Percentiles rank a stretch among this genome's conserved stretches.
These are phyloP conservation scores for Ganoderma multipileum DNA, from an alignment of 1,284 basidiomycete species.

Conservation along the genomic window DNA sequence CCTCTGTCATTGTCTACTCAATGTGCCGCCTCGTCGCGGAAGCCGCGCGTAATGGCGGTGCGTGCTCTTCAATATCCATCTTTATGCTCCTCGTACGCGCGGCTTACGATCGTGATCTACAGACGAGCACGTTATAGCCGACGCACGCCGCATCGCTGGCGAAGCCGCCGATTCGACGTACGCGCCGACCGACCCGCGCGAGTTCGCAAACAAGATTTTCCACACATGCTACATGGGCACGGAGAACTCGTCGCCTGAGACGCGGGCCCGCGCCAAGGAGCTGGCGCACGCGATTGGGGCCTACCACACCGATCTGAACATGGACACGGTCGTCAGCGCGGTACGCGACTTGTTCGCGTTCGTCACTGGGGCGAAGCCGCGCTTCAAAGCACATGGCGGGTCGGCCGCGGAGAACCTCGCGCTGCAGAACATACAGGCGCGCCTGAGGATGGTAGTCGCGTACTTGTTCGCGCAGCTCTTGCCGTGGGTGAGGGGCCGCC, in stretches of 20 bases:
- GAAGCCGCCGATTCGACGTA: constrained; percentile 84
- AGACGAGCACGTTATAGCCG: constrained; percentile 90
- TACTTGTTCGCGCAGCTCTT: constrained; percentile 97
- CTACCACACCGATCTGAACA: constrained; percentile 94
- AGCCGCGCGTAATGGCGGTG: constrained; percentile 77
- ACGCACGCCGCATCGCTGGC: constrained; percentile 89
- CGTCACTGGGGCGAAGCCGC: constrained; percentile 85
- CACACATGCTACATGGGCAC: constrained; percentile 99
- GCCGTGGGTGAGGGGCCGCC: constrained; percentile 89
- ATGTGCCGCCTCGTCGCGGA: constrained; percentile 94
- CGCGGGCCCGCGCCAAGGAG: constrained; percentile 85
- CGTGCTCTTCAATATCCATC: not conserved
- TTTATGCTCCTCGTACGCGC: constrained; percentile 8
- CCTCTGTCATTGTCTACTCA: constrained; percentile 93
- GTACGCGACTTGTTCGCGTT: constrained; percentile 85
- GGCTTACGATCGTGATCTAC: not conserved
- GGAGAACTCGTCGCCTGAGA: constrained; percentile 91
- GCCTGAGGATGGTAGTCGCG: constrained; percentile 94
- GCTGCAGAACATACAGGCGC: constrained; percentile 97
- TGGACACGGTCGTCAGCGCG: constrained; percentile 91
- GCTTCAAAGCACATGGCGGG: constrained; percentile 91
- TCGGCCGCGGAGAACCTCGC: constrained; percentile 91
- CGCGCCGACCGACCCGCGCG: constrained; percentile 84
- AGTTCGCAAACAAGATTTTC: constrained; percentile 89
- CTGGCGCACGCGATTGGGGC: constrained; percentile 90